Conservation (phyloP, 2,329 filamentous ascomycete species). For the Aspergillus sp. region DNA sequence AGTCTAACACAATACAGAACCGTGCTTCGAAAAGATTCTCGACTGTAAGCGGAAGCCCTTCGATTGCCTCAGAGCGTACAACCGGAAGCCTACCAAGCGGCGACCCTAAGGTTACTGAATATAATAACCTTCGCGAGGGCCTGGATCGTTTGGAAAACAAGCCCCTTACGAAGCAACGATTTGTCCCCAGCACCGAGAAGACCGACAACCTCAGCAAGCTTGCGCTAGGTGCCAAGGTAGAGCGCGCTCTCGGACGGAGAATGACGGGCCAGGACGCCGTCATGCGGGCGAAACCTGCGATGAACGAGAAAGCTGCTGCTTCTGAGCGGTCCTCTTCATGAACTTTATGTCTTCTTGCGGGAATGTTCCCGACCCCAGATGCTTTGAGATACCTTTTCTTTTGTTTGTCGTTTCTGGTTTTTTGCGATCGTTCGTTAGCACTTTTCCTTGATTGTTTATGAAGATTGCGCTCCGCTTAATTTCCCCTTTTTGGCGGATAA, state of each 20-base stretch:
- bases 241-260: constrained; percentile 79
- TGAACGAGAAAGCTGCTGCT: constrained; percentile 39
- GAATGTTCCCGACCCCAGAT: not conserved
- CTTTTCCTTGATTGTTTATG: constrained; percentile 1
- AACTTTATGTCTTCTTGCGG: constrained; percentile 1
- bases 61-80: constrained; percentile 47
- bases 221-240: constrained; percentile 84
- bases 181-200: constrained; percentile 76
- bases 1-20: constrained; percentile 37
- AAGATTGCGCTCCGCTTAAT: not conserved
- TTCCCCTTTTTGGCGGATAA: constrained; percentile 11
- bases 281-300: constrained; percentile 64
- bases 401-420: not conserved
- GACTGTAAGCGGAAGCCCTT: constrained; percentile 50
- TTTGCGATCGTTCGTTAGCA: not conserved
- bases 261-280: constrained; percentile 84
- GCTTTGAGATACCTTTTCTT: constrained; percentile 5
- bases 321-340: constrained; percentile 15
- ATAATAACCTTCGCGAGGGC: constrained; percentile 75
- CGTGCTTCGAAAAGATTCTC: constrained; percentile 55
- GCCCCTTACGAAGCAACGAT: constrained; percentile 78
- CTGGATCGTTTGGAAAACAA: constrained; percentile 89
- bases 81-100: constrained; percentile 39
- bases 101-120: constrained; percentile 59
- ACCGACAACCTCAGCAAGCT: constrained; percentile 79